Evolutionary conservation across 2,329 filamentous ascomycete genomes (phyloP).

Genomic region (Monilinia polystroma): DNA sequence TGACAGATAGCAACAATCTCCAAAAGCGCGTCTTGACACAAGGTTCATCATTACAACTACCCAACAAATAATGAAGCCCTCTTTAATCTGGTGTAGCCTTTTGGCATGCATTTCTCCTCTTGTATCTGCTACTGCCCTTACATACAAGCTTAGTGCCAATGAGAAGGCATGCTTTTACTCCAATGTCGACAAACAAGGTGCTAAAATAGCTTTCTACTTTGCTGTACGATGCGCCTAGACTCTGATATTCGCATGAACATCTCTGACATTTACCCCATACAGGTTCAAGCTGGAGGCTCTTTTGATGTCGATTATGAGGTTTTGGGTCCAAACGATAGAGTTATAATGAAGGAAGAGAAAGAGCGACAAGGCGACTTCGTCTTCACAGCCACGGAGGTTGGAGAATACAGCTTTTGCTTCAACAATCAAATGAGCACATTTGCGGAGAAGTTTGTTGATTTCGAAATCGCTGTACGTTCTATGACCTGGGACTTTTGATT

Average conservation of each 20-base stretch:
- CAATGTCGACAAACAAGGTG: conserved; percentile 70
- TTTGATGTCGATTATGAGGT: conserved; percentile 97
- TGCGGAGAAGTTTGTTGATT: conserved; percentile 95
- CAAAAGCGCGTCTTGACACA: conserved; percentile 7
- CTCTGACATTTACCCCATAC: conserved; percentile 15
- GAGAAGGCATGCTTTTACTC: conserved; percentile 97
- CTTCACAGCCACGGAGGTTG: conserved; percentile 83
- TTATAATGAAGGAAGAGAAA: conserved; percentile 83
- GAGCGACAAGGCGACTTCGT: conserved; percentile 97
- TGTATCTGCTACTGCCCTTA: conserved; percentile 84
- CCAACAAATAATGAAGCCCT: conserved; percentile 60
- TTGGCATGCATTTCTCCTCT: conserved; percentile 69
- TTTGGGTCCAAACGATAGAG: conserved; percentile 73
- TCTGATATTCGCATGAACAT: background rate
- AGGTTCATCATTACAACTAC: conserved; percentile 13
- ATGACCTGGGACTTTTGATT: background rate
- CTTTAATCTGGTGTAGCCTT: conserved; percentile 62
- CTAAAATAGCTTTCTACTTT: conserved; percentile 98
- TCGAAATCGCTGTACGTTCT: conserved; percentile 81
- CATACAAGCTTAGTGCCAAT: conserved; percentile 85
- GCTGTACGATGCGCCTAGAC: conserved; percentile 61
- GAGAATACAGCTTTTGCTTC: conserved; percentile 97
- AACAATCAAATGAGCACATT: conserved; percentile 98
- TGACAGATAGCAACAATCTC: conserved; percentile 22
- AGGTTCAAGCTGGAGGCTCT: conserved; percentile 97